phyloP scores from a whole-genome alignment of 345 rosid species.

The Gossypium anomalum region DNA sequence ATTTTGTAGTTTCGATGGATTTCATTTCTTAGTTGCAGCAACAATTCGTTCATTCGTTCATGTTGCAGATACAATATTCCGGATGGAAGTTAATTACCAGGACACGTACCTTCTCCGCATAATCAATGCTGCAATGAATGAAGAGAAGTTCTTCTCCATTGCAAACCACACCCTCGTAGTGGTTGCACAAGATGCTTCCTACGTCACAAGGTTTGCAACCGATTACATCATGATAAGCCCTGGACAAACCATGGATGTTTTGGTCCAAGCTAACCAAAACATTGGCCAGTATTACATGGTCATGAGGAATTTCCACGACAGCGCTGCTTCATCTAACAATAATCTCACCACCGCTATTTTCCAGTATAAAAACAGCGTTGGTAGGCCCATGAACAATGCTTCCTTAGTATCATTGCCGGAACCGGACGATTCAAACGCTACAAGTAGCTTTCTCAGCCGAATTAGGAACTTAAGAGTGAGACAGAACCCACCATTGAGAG shows the following conservation, averaged over 20 bases:
- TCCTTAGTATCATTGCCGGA: conserved; percentile 17
- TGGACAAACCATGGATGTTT: conserved; percentile 35
- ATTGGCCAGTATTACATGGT: conserved; percentile 32
- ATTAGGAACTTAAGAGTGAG: conserved; percentile 12
- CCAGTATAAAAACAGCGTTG: conserved; percentile 15
- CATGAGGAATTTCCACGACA: conserved; percentile 14
- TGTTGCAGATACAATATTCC: conserved; percentile 19
- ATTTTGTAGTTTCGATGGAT: too few relatives aligned
- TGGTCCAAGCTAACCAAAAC: conserved; percentile 21
- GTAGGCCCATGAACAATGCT: not conserved
- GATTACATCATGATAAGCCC: conserved; percentile 25
- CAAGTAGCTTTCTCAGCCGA: not conserved
- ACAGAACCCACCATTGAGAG: conserved; percentile 19
- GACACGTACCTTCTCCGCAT: conserved; percentile 33
- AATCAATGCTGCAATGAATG: conserved; percentile 28
- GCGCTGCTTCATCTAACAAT: not conserved
- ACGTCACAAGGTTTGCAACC: conserved; percentile 19
- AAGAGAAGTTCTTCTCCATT: conserved; percentile 26
- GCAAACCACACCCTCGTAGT: conserved; percentile 32
- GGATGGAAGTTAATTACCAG: conserved; percentile 18
- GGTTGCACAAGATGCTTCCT: conserved; percentile 32
- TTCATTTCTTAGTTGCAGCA: too few relatives aligned
- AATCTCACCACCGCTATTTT: conserved; percentile 33
- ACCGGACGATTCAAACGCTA: not conserved
- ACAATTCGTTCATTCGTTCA: too few relatives aligned